Evolutionary conservation across 805 yeast species (phyloP).

Genomic region (Clavispora phyllophila): DNA sequence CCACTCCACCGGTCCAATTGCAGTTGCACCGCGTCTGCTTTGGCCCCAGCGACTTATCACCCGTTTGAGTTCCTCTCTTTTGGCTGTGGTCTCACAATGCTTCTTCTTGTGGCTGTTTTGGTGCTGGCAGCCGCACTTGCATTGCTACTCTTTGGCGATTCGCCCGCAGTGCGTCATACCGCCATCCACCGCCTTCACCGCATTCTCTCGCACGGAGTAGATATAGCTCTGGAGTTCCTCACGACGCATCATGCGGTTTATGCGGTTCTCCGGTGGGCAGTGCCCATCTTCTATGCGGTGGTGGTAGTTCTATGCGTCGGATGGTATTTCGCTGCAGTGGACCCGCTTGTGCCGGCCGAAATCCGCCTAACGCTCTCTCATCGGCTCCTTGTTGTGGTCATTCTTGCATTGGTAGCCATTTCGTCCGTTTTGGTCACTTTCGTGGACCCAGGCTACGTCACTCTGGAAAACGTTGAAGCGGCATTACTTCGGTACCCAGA

Average conservation of each 20-base stretch:
- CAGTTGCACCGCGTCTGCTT: not conserved
- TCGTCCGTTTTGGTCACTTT: slow-evolving; percentile 36
- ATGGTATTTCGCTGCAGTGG: slow-evolving; percentile 28
- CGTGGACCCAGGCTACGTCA: slow-evolving; percentile 40
- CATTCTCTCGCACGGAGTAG: not conserved
- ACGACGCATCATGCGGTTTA: slow-evolving; percentile 5
- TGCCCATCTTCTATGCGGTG: slow-evolving; percentile 38
- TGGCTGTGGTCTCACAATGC: slow-evolving; percentile 5
- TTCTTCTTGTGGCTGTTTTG: slow-evolving; percentile 5
- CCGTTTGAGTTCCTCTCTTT: too few relatives aligned
- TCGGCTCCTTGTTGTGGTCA: slow-evolving; percentile 21
- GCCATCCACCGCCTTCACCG: slow-evolving; percentile 22
- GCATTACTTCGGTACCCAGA: slow-evolving; percentile 21
- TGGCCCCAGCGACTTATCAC: not conserved
- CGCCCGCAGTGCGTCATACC: slow-evolving; percentile 38
- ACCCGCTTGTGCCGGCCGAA: slow-evolving; percentile 12
- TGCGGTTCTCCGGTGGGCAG: slow-evolving; percentile 33
- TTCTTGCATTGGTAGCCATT: slow-evolving; percentile 27
- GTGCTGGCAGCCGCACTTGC: slow-evolving; percentile 15
- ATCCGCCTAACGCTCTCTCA: slow-evolving; percentile 8
- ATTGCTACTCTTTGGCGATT: slow-evolving; percentile 45
- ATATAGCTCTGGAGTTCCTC: not conserved
- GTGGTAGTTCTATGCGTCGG: slow-evolving; percentile 31
- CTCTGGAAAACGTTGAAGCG: slow-evolving; percentile 7
- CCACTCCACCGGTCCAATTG: not conserved